Evolutionary conservation across 2,329 filamentous ascomycete species (phyloP).

Genomic region (Fonsecaea erecta): DNA sequence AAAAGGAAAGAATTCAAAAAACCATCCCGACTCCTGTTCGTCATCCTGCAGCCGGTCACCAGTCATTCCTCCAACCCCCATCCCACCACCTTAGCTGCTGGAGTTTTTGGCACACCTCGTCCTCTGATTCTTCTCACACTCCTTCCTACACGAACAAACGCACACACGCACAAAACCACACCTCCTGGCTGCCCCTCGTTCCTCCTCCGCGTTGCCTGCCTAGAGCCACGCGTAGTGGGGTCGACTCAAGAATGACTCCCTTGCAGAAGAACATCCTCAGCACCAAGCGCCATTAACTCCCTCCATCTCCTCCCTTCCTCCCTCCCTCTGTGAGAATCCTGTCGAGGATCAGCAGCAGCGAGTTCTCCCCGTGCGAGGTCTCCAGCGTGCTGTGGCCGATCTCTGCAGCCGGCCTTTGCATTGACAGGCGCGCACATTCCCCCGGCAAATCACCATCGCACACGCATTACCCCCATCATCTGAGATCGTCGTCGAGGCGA

Average conservation of each 20-base stretch:
- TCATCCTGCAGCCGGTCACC: constrained; percentile 26
- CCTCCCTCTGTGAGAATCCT: not conserved
- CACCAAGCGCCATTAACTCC: constrained; percentile 21
- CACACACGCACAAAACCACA: not conserved
- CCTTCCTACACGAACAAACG: not conserved
- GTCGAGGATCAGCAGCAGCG: not conserved
- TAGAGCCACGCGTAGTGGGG: constrained; percentile 25
- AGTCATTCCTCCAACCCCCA: constrained; percentile 15
- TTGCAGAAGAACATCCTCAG: constrained; percentile 24
- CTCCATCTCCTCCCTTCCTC: constrained; percentile 16
- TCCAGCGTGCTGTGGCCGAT: constrained; percentile 1
- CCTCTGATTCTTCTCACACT: constrained; percentile 1
- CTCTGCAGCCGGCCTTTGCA: constrained; percentile 28
- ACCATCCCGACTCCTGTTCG: constrained; percentile 25
- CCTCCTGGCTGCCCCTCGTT: constrained; percentile 7
- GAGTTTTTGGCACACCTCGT: constrained; percentile 4
- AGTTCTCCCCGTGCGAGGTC: not conserved
- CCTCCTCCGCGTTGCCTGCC: constrained; percentile 24
- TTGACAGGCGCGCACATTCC: constrained; percentile 22
- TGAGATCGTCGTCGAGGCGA: constrained; percentile 21
- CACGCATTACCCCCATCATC: constrained; percentile 26
- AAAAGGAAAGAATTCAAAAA: too few relatives aligned
- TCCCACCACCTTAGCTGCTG: not conserved
- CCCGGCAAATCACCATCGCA: constrained; percentile 28
- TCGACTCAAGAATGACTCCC: constrained; percentile 24